Percentiles rank a stretch among this genome's conserved stretches.
Evolutionary conservation across 352 stramenopile species (phyloP).

Genomic region (Globisporangium polare): DNA sequence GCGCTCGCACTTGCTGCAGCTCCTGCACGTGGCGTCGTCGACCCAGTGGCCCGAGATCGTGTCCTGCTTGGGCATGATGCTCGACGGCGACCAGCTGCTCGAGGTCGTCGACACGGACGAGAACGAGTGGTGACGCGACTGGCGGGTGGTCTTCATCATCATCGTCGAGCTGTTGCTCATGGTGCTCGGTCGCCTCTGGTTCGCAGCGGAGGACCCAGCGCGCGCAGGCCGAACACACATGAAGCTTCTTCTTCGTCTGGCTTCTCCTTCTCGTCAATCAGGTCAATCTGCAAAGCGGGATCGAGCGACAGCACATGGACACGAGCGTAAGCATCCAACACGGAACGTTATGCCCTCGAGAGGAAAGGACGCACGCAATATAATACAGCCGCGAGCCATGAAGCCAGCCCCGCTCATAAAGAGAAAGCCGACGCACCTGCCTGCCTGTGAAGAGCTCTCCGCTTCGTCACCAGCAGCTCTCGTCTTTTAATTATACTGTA

Average conservation of each 20-base stretch:
- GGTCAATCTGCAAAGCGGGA: neutral
- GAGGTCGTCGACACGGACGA: conserved; percentile 69
- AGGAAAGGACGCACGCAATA: neutral
- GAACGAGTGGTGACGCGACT: conserved; percentile 37
- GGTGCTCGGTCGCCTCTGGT: conserved; percentile 4
- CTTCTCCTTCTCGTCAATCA: neutral
- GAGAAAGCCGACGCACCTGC: neutral
- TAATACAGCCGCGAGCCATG: neutral
- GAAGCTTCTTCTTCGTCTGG: conserved; percentile 1
- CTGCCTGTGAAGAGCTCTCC: neutral
- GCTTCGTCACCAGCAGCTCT: neutral
- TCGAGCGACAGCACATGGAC: neutral
- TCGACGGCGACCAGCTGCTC: conserved; percentile 59
- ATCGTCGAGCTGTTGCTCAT: conserved; percentile 4
- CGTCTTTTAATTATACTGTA: neutral
- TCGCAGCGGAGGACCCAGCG: neutral
- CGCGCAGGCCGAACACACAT: conserved; percentile 46
- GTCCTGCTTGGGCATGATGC: conserved; percentile 34
- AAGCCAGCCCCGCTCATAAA: neutral
- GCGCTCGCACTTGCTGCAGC: conserved; percentile 66
- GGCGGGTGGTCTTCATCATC: conserved; percentile 7
- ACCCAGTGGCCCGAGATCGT: conserved; percentile 72
- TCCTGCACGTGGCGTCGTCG: conserved; percentile 44
- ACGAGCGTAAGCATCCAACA: neutral
- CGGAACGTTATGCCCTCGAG: no score